Conservation (phyloP, 2,329 filamentous ascomycete species). For the Pseudomassariella vexata region DNA sequence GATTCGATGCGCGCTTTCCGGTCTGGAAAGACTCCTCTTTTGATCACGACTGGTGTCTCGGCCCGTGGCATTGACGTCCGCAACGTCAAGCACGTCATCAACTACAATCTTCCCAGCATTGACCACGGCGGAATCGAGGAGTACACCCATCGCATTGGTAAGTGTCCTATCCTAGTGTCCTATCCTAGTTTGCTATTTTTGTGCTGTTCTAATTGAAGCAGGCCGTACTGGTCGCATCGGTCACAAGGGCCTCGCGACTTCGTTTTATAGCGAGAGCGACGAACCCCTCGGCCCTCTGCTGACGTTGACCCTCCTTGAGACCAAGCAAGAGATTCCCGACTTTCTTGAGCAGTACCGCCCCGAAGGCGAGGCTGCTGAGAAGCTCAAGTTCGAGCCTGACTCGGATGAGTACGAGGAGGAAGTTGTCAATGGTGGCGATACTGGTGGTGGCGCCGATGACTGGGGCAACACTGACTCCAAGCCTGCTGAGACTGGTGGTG, state of each 20-base stretch:
- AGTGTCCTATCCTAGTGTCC: constrained; percentile 23
- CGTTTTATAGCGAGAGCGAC: constrained; percentile 79
- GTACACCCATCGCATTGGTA: constrained; percentile 91
- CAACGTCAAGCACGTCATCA: constrained; percentile 87
- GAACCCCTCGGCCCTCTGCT: constrained; percentile 67
- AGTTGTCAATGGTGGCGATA: constrained; percentile 13
- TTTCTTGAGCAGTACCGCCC: constrained; percentile 67
- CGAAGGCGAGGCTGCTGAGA: constrained; percentile 39
- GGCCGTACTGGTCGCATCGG: constrained; percentile 93
- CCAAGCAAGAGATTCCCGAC: constrained; percentile 70
- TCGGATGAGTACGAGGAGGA: constrained; percentile 42
- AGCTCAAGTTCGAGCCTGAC: constrained; percentile 50
- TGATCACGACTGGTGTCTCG: constrained; percentile 81
- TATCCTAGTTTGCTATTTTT: background rate
- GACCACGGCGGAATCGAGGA: constrained; percentile 85
- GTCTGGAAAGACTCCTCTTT: constrained; percentile 65
- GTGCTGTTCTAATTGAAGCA: constrained; percentile 26
- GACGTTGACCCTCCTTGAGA: constrained; percentile 77
- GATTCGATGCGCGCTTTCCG: constrained; percentile 86
- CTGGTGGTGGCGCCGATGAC: constrained; percentile 19
- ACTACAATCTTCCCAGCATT: constrained; percentile 76
- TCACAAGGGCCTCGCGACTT: constrained; percentile 77
- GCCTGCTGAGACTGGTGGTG: background rate
- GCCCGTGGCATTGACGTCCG: constrained; percentile 85
- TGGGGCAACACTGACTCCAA: constrained; percentile 10